These are phyloP conservation scores for Gnomoniopsis smithogilvyi DNA, from an alignment of 2,329 filamentous ascomycete species.

Conservation along the genomic window DNA sequence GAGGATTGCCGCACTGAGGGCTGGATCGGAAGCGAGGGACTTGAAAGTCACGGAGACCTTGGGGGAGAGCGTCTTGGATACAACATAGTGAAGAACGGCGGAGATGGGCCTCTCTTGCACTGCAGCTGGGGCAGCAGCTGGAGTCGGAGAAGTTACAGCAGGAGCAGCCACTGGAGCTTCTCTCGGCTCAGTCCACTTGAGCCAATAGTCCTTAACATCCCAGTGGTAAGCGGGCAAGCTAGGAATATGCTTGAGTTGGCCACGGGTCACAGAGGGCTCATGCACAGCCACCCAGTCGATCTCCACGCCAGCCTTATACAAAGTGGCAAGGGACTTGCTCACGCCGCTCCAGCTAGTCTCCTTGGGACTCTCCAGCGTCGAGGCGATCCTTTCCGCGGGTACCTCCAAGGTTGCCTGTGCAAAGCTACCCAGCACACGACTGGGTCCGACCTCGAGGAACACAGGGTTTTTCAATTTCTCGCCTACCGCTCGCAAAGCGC, in stretches of 20 bases:
- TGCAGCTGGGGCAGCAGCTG: background rate
- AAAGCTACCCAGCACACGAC: conserved; percentile 56
- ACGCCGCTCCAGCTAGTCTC: conserved; percentile 29
- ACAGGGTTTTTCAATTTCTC: conserved; percentile 57
- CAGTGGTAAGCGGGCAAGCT: conserved; percentile 10
- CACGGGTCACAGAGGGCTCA: conserved; percentile 1
- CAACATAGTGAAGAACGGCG: conserved; percentile 13
- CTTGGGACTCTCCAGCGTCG: conserved; percentile 52
- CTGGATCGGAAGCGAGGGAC: conserved; percentile 7
- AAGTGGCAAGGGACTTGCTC: conserved; percentile 6
- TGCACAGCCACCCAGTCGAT: conserved; percentile 15
- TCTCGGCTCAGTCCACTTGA: conserved; percentile 13
- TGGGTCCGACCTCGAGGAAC: conserved; percentile 65
- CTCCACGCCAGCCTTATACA: conserved; percentile 10
- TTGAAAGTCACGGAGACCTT: conserved; percentile 14
- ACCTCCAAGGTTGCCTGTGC: conserved; percentile 54
- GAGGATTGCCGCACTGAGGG: conserved; percentile 7
- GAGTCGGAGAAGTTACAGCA: background rate
- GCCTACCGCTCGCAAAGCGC: conserved; percentile 43
- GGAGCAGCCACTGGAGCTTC: background rate
- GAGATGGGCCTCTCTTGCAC: conserved; percentile 5
- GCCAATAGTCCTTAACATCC: conserved; percentile 17
- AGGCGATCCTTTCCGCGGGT: conserved; percentile 51
- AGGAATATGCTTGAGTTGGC: conserved; percentile 7
- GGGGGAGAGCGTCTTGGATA: conserved; percentile 11